Base-by-base conservation (phyloP, 2,329 filamentous ascomycete species). In the Verticillium isaacii region DNA sequence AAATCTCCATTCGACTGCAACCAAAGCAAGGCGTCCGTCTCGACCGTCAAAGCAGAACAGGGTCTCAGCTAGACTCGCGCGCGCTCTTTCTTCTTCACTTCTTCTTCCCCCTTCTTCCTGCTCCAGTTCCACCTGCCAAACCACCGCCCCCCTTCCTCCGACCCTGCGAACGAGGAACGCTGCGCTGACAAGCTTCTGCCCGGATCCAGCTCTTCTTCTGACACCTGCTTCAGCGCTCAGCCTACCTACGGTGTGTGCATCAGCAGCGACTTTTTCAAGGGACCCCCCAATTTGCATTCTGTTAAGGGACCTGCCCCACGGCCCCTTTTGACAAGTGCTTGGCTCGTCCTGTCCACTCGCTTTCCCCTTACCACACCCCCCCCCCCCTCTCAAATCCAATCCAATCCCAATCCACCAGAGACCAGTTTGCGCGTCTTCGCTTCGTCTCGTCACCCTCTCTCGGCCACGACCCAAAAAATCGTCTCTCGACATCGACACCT, bases 261-360 rank as follows among this genome's bases (percentile, higher is more conserved):
- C 54, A 17, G 25, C 25, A 32, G 8, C 17, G 29, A 29, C 39
- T 55, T 34, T 56, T 60, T 25, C 34, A 34, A 56, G 65, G 64
- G 64, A 63, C 62, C 61, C 56, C 39, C 64, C 64, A 41, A 56
- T 61, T 65, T 59, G 64, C 64, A 66, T 60, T 54, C 59, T 65
- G 64, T 66, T 65, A 60, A 60, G 65, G 64, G 58, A 63, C 61
- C 61, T 56, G 60, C 60, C 60, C 61, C 63, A 66, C 64, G 64
- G 59, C 61, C 61, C 61, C 50, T 59, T 63, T 63, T 65, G 58
- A 65, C 64, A 57, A 66, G 60, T 66, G 64, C 64, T 66, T 65
- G 64, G 64, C 60, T 59, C 60, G 63, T 66, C 63, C 64, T 61
- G 63, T 66, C 64, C 64, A 55, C 58, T 66, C 64, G 64, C 64